Evolutionary conservation across 2,329 filamentous ascomycete species (phyloP).

Genomic region (Ophiocordyceps sinensis): DNA sequence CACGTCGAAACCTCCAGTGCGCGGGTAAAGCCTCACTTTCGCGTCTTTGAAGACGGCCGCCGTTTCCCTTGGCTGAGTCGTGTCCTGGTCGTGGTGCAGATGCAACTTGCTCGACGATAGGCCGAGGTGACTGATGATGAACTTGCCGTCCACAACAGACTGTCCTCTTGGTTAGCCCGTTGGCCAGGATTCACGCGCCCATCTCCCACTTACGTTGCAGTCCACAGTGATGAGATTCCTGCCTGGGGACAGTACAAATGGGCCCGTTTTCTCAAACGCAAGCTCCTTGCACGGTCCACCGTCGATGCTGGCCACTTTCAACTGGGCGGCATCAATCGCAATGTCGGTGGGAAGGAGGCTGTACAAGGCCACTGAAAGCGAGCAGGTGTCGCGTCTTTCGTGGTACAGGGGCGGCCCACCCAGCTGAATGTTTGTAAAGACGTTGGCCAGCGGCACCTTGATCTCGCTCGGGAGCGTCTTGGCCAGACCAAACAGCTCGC

Average conservation of each 20-base stretch:
- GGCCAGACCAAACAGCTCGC: slow-evolving; percentile 30
- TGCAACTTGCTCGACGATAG: slow-evolving; percentile 48
- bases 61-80: slow-evolving; percentile 29
- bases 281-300: slow-evolving; percentile 47
- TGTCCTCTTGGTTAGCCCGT: slow-evolving; percentile 20
- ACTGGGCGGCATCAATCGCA: slow-evolving; percentile 46
- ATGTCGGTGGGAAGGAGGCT: slow-evolving; percentile 62
- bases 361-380: slow-evolving; percentile 49
- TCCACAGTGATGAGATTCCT: slow-evolving; percentile 23
- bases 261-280: slow-evolving; percentile 14
- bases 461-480: slow-evolving; percentile 40
- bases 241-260: slow-evolving; percentile 29
- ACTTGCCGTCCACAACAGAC: slow-evolving; percentile 57
- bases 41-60: slow-evolving; percentile 41
- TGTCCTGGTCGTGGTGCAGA: slow-evolving; percentile 50
- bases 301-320: slow-evolving; percentile 45
- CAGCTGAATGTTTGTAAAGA: slow-evolving; percentile 58
- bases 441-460: slow-evolving; percentile 52
- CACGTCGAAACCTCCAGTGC: slow-evolving; percentile 52
- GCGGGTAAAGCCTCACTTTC: slow-evolving; percentile 60
- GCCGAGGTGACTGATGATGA: slow-evolving; percentile 58
- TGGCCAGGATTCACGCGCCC: neutral
- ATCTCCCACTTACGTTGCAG: slow-evolving; percentile 14
- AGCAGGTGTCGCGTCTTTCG: slow-evolving; percentile 60
- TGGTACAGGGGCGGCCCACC: slow-evolving; percentile 56